phyloP scores from a whole-genome alignment of 2,329 filamentous ascomycete genomes.

The Diaporthe sp. region DNA sequence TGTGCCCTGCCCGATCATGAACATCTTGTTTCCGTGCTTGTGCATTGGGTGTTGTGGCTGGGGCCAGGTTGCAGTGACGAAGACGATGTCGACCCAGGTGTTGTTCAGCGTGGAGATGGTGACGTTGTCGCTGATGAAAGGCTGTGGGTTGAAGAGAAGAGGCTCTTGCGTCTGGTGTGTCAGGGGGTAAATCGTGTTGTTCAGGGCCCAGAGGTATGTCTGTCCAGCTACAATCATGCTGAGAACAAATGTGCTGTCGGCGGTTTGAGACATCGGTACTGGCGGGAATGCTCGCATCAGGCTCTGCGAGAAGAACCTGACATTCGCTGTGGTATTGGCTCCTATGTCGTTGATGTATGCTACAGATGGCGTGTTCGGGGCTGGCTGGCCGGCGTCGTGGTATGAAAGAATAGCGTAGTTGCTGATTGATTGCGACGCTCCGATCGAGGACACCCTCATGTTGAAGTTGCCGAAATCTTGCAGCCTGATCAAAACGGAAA shows the following conservation, averaged over 20 bases:
- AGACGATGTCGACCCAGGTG: conserved; percentile 67
- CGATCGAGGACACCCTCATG: conserved; percentile 62
- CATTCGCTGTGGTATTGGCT: conserved; percentile 48
- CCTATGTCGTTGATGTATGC: conserved; percentile 64
- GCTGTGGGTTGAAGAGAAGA: conserved; percentile 56
- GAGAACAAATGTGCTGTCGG: conserved; percentile 58
- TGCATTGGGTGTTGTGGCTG: conserved; percentile 71
- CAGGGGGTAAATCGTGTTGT: conserved; percentile 53
- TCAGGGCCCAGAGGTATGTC: conserved; percentile 65
- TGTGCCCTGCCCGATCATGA: conserved; percentile 61
- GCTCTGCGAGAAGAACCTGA: conserved; percentile 56
- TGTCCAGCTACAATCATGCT: conserved; percentile 52
- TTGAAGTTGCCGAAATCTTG: conserved; percentile 61
- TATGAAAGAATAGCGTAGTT: conserved; percentile 62
- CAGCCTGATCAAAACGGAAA: conserved; percentile 60
- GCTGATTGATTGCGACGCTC: conserved; percentile 63
- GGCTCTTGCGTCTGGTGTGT: conserved; percentile 51
- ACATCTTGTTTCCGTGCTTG: conserved; percentile 73
- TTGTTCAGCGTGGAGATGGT: conserved; percentile 58
- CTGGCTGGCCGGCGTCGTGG: conserved; percentile 36
- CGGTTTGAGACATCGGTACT: conserved; percentile 50
- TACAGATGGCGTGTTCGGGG: conserved; percentile 39
- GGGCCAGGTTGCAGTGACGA: conserved; percentile 53
- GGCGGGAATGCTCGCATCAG: conserved; percentile 59
- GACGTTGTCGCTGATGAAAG: conserved; percentile 51